phyloP scores from a whole-genome alignment of 371 early-diverging fungal genomes.

The Globomyces sp. region DNA sequence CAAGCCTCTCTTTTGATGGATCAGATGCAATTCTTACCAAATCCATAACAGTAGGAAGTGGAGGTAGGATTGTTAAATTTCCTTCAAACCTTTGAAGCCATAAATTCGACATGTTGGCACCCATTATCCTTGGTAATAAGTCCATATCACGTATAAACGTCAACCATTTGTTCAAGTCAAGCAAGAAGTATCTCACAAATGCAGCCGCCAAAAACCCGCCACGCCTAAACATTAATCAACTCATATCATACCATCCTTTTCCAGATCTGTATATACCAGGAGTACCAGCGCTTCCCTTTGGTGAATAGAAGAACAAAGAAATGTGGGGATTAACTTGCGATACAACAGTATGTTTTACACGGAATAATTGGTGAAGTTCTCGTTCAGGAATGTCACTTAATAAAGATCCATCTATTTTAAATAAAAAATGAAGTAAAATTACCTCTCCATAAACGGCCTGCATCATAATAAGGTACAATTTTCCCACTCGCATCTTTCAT shows the following conservation, averaged over 20 bases:
- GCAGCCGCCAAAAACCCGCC: conserved; percentile 85
- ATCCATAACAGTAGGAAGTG: background rate
- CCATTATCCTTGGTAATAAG: conserved; percentile 71
- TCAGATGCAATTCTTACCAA: conserved; percentile 54
- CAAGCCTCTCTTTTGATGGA: conserved; percentile 63
- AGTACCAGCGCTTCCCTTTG: conserved; percentile 70
- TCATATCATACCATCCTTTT: conserved; percentile 10
- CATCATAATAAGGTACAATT: conserved; percentile 68
- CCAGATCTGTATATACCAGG: conserved; percentile 49
- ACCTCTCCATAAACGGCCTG: conserved; percentile 71
- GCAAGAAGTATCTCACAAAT: conserved; percentile 74
- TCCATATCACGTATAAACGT: conserved; percentile 73
- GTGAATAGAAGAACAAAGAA: conserved; percentile 76
- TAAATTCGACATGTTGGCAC: conserved; percentile 77
- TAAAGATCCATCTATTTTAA: conserved; percentile 70
- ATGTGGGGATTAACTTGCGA: conserved; percentile 92
- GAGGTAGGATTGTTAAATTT: conserved; percentile 65
- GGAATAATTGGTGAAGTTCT: conserved; percentile 72
- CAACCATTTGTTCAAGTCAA: conserved; percentile 87
- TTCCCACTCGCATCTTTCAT: conserved; percentile 66
- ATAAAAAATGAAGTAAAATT: too few relatives aligned
- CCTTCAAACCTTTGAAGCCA: conserved; percentile 91
- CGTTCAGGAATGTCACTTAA: conserved; percentile 72
- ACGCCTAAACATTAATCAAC: conserved; percentile 35
- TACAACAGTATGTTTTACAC: conserved; percentile 87